Evolutionary conservation across 1,284 basidiomycete genomes (phyloP).

Genomic region (Pyrrhoderma noxium): DNA sequence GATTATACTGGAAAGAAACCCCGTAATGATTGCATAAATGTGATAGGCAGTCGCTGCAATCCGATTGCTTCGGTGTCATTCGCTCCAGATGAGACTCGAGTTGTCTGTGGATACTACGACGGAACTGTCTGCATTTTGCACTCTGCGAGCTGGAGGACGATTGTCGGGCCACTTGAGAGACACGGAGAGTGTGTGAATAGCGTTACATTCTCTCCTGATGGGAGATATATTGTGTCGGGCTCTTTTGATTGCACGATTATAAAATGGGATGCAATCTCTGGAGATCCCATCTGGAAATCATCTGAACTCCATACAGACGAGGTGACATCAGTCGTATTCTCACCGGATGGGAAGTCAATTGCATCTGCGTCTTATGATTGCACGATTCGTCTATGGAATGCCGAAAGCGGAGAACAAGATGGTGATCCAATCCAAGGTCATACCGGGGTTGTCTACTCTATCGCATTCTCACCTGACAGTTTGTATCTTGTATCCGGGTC

Average conservation of each 20-base stretch:
- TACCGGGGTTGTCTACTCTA: too few relatives aligned
- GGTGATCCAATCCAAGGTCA: too few relatives aligned
- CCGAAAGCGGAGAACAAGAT: background rate
- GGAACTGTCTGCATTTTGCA: too few relatives aligned
- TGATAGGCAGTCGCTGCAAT: background rate
- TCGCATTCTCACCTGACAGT: background rate
- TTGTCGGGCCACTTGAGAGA: slow-evolving; percentile 1
- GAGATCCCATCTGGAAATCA: too few relatives aligned
- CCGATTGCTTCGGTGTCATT: too few relatives aligned
- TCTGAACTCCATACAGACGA: too few relatives aligned
- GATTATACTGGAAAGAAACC: too few relatives aligned
- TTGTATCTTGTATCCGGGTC: background rate
- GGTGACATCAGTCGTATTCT: background rate
- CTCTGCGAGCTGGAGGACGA: slow-evolving; percentile 5
- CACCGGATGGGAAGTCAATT: background rate
- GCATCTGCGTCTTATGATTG: background rate
- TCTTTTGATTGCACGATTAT: background rate
- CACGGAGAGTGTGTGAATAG: slow-evolving; percentile 7
- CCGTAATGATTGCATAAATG: too few relatives aligned
- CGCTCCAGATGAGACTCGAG: slow-evolving; percentile 19
- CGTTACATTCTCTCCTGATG: slow-evolving; percentile 13
- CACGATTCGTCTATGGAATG: slow-evolving; percentile 2
- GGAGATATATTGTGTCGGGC: background rate
- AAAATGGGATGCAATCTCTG: too few relatives aligned
- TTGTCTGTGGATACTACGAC: slow-evolving; percentile 19